phyloP scores from a whole-genome alignment of 2,329 filamentous ascomycete genomes.

The Fusarium staphyleae region DNA sequence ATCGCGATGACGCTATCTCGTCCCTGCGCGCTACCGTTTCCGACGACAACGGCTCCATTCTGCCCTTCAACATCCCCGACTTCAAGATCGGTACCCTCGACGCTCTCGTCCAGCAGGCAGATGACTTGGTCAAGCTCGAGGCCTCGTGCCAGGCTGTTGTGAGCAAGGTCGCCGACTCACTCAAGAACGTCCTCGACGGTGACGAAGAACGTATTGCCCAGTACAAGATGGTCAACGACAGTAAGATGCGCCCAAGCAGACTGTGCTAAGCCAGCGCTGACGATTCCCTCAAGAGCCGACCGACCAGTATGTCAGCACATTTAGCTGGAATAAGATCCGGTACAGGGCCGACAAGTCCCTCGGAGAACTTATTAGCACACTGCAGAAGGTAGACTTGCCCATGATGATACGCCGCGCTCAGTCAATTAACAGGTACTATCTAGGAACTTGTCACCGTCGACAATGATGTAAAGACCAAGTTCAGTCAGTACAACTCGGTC shows the following conservation, averaged over 20 bases:
- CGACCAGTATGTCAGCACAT: conserved; percentile 87
- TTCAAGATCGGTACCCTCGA: conserved; percentile 99
- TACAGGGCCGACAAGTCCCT: conserved; percentile 93
- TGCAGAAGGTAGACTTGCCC: conserved; percentile 74
- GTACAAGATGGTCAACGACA: conserved; percentile 94
- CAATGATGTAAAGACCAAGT: conserved; percentile 94
- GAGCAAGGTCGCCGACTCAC: conserved; percentile 84
- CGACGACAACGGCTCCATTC: conserved; percentile 76
- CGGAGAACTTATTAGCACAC: conserved; percentile 81
- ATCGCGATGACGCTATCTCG: conserved; percentile 81
- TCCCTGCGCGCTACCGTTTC: conserved; percentile 76
- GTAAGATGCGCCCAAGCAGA: conserved; percentile 58
- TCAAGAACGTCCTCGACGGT: conserved; percentile 82
- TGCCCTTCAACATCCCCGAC: conserved; percentile 83
- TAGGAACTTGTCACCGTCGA: conserved; percentile 91
- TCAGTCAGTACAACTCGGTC: conserved; percentile 90
- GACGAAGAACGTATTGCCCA: conserved; percentile 82
- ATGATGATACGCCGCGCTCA: not conserved
- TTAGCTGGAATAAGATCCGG: conserved; percentile 97
- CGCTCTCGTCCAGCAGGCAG: conserved; percentile 92
- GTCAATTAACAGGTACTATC: conserved; percentile 11
- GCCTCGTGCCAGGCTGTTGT: conserved; percentile 81
- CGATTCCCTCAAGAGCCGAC: conserved; percentile 75
- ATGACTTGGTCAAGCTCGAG: conserved; percentile 91
- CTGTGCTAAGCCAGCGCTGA: conserved; percentile 34